Conservation (phyloP, 805 yeast species). For the Ogataea degrootiae region DNA sequence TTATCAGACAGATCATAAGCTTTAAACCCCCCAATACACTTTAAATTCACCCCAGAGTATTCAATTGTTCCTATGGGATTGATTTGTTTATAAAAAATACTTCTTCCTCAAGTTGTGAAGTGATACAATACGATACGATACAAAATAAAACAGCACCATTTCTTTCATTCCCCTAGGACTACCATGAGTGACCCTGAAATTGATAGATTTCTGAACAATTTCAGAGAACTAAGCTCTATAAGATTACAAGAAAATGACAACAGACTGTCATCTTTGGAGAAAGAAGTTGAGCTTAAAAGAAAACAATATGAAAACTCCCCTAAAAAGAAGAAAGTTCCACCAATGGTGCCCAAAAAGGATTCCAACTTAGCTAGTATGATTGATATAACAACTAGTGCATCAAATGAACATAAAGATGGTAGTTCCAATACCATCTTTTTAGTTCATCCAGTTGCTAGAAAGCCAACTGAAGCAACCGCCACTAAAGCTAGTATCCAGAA, state of each 20-base stretch:
- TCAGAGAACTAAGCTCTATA: slow-evolving; percentile 13
- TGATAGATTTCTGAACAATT: slow-evolving; percentile 20
- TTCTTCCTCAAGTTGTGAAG: too few species aligned
- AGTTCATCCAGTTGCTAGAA: slow-evolving; percentile 15
- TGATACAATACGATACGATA: too few species aligned
- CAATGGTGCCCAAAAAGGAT: slow-evolving; percentile 26
- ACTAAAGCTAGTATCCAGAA: not conserved
- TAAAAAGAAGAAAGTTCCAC: slow-evolving; percentile 21
- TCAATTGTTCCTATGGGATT: too few species aligned
- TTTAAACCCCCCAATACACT: too few species aligned
- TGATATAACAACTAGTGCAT: too few species aligned
- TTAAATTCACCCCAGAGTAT: too few species aligned
- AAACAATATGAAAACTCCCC: slow-evolving; percentile 18
- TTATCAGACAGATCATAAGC: too few species aligned
- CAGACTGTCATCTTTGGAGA: slow-evolving; percentile 15
- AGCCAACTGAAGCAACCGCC: not conserved
- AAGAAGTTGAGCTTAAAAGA: slow-evolving; percentile 18
- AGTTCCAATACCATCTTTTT: slow-evolving; percentile 7
- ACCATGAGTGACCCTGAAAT: slow-evolving; percentile 18
- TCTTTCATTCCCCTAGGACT: too few species aligned
- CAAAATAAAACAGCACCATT: too few species aligned
- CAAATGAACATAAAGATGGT: not conserved
- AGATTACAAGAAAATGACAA: slow-evolving; percentile 17
- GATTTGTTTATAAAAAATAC: too few species aligned
- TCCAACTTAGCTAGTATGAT: slow-evolving; percentile 4